Evolutionary conservation across 208 protist species (phyloP).

Genomic region (Leishmania turanica): DNA sequence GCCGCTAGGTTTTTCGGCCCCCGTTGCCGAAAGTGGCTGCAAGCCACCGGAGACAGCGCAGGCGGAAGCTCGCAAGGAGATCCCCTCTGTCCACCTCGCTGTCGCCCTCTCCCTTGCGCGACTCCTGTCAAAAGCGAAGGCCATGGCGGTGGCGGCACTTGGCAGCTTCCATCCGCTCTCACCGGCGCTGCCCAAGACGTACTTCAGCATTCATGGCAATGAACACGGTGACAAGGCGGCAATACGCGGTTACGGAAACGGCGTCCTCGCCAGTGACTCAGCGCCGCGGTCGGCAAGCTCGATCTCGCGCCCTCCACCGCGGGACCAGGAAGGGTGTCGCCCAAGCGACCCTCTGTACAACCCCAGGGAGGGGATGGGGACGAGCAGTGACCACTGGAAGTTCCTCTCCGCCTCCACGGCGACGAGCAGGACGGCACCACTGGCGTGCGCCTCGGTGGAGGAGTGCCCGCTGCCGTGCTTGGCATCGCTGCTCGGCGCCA

Average conservation of each 20-base stretch:
- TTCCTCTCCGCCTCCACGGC: background rate
- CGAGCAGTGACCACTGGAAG: background rate
- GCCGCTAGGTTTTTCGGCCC: background rate
- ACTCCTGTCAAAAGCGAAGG: constrained; percentile 13
- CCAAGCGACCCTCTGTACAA: background rate
- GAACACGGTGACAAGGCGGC: background rate
- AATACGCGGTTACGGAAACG: background rate
- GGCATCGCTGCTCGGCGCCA: constrained; percentile 1
- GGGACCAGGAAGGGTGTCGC: background rate
- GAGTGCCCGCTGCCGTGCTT: background rate
- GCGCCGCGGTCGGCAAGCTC: background rate
- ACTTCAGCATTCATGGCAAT: background rate
- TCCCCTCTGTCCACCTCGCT: constrained; percentile 10
- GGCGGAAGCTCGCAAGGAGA: background rate
- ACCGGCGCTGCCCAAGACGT: constrained; percentile 11
- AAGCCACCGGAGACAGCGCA: background rate
- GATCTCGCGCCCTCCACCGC: background rate
- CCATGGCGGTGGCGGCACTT: background rate
- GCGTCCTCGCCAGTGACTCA: background rate
- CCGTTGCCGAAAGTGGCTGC: background rate
- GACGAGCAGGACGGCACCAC: background rate
- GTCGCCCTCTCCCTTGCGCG: constrained; percentile 16
- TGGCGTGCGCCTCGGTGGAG: background rate
- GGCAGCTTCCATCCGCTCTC: constrained; percentile 14
- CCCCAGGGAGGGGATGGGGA: background rate